Evolutionary conservation across 176 grass and related monocot species (phyloP), one percentile per base, ranked within the genome.

Genomic region (Dactylis glomerata): DNA sequence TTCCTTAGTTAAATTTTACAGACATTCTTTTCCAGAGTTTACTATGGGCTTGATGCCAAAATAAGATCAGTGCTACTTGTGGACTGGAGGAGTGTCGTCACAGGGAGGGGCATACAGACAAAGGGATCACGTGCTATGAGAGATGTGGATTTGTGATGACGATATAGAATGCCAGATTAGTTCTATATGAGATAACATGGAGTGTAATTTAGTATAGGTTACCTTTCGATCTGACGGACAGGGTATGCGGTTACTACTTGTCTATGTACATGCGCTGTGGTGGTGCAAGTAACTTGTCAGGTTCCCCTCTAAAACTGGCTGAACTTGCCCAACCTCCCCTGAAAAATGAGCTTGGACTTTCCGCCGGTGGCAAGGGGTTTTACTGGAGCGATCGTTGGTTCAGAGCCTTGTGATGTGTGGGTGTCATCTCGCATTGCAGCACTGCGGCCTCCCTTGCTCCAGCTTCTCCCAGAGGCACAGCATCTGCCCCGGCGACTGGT

Each of bases 401-500:
- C 16, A 30, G 24, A 42, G 54, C 9, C 15, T 3, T 4, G 5
- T 30, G 8, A 16, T n/a, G 0, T 10, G 13, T 69, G 0, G 6
- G 13, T 69, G 75, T 92, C 84, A 94, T 84, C 81, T 89, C 23
- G 80, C 80, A 58, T 89, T 89, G 81, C 92, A 94, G 81, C 89
- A 94, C 16, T 82, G 76, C 19, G 83, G 72, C 6, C 4, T 68
- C 55, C 92, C 89, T 77, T 73, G 70, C 78, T 79, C 19, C 52
- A 89, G 82, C 61, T 87, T 94, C 67, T 94, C 84, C 92, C 92
- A 94, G 26, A 92, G 74, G 89, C 92, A 94, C 14, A 49, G n/a
- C 89, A 94, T 92, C 78, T 89, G 92, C 78, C 73, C 85, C 16
- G 89, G 92, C 22, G 92, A 94, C 58, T 94, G 89, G 81, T 94